Evolutionary conservation across 106 monocot genomes (phyloP).

Genomic region (Ottelia alismoides): DNA sequence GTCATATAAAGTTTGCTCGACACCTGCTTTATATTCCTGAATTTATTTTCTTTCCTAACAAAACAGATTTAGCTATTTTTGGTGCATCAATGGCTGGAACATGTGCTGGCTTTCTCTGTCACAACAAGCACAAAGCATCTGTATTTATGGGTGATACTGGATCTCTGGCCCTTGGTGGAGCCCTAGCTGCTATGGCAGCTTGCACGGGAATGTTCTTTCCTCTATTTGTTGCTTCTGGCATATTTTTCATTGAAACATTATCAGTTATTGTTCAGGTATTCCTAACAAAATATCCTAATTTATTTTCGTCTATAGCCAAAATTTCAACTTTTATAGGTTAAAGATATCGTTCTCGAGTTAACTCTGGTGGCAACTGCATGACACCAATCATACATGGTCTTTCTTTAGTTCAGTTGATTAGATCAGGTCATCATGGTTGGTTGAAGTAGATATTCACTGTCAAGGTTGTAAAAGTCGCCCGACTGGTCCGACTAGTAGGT

Average conservation of each 20-base stretch:
- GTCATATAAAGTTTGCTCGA: too few relatives aligned
- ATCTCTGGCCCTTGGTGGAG: constrained; percentile 79
- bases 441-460: too few relatives aligned
- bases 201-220: constrained; percentile 93
- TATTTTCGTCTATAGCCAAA: too few relatives aligned
- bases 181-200: constrained; percentile 80
- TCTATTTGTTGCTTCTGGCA: constrained; percentile 45
- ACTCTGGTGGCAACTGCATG: too few relatives aligned
- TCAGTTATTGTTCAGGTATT: constrained; percentile 68
- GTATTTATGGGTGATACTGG: constrained; percentile 77
- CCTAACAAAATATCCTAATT: too few relatives aligned
- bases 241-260: constrained; percentile 45
- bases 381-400: too few relatives aligned
- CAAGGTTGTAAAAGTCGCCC: too few relatives aligned
- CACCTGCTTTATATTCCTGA: not conserved
- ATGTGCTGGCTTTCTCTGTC: constrained; percentile 82
- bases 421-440: too few relatives aligned
- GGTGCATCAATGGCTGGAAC: constrained; percentile 91
- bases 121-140: constrained; percentile 75
- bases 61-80: constrained; percentile 74
- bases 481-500: too few relatives aligned
- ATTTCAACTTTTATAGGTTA: too few relatives aligned
- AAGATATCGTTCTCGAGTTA: too few relatives aligned
- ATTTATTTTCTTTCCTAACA: constrained; percentile 2
- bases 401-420: too few relatives aligned